Base-by-base conservation (phyloP, 73 alveolate genomes). In the Halteria grandinella region DNA sequence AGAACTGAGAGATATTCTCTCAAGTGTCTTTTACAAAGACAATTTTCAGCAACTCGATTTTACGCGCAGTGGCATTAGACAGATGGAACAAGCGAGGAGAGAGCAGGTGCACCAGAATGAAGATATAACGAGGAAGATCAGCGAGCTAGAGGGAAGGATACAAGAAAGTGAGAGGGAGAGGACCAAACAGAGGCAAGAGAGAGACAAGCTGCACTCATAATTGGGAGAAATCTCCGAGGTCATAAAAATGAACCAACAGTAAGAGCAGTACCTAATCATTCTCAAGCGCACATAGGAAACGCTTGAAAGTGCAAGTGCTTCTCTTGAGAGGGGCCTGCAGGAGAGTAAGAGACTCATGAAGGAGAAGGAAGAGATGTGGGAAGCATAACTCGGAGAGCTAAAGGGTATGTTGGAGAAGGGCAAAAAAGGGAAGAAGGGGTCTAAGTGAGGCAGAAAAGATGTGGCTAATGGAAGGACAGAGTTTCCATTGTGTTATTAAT, bases 241-340 rank as follows among this genome's bases (percentile, higher is more conserved):
- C 25, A 15, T 11, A 21, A 52, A 62, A 20, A 20, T 20, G 28
- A 39, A 62, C 21, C 4, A 15, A 41, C 17, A 62, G 25, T 62
- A 34, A 10, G 31, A 62, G 3, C n/a, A 62, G 40, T 12, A 40
- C 2, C 36, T 62, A 60, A 62, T 27, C 25, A 6, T 62, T 40
- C 60, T 62, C 41, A 34, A 52, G 24, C 23, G 60, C n/a, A 39
- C 78, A n/a, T 39, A 62, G 78, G 78, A 62, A 62, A 62, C 57
- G 12, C 27, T 62, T n/a, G 78, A 62, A 40, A 41, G 23, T 41
- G 78, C 57, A 10, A 39, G 25, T 41, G 17, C 36, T 15, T 40
- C 36, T 14, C 39, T 36, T 17, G 62, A 40, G 25, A 20, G 23
- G 14, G 43, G 20, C 8, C 41, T 36, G 6, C 17, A n/a, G 2